Percentiles rank a stretch among this genome's conserved stretches.
phyloP scores from a whole-genome alignment of 345 rosid species.

The Abelmoschus esculentus region DNA sequence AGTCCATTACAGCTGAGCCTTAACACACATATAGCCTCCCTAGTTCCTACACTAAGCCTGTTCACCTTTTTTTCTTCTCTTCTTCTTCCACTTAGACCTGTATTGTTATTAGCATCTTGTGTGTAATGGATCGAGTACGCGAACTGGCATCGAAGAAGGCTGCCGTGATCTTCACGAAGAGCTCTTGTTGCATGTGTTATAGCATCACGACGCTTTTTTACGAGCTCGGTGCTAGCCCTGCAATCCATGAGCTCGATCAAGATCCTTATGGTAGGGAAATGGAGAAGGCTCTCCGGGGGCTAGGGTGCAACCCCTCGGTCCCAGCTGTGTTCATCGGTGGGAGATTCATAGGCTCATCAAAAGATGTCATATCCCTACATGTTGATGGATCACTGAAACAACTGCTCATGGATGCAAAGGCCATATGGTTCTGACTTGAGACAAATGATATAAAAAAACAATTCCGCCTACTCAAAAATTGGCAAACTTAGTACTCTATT shows the following conservation, averaged over 20 bases:
- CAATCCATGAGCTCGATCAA: constrained; percentile 78
- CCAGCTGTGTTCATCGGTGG: constrained; percentile 97
- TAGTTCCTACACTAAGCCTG: too few relatives aligned
- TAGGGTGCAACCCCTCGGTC: constrained; percentile 63
- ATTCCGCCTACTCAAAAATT: too few relatives aligned
- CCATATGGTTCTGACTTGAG: constrained; percentile 68
- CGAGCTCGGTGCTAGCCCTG: constrained; percentile 92
- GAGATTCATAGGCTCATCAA: constrained; percentile 71
- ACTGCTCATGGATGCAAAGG: constrained; percentile 87
- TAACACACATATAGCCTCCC: too few relatives aligned
- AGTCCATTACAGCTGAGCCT: too few relatives aligned
- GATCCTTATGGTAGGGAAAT: constrained; percentile 65
- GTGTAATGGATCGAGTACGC: constrained; percentile 57
- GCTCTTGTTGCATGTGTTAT: constrained; percentile 92
- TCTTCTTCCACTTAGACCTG: too few relatives aligned
- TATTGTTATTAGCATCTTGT: too few relatives aligned
- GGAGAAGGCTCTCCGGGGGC: constrained; percentile 54
- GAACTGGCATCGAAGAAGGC: constrained; percentile 82
- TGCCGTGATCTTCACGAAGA: constrained; percentile 92
- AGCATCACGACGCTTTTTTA: constrained; percentile 86
- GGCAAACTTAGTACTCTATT: too few relatives aligned
- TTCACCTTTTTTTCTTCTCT: too few relatives aligned
- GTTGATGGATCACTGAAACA: constrained; percentile 84
- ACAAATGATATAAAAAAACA: too few relatives aligned
- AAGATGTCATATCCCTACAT: constrained; percentile 81